A percentile compares a stretch with the other conserved stretches of the same genome.
Evolutionary conservation across 768 basidiomycete genomes (phyloP).

Genomic region (Antrodiella citrinella): DNA sequence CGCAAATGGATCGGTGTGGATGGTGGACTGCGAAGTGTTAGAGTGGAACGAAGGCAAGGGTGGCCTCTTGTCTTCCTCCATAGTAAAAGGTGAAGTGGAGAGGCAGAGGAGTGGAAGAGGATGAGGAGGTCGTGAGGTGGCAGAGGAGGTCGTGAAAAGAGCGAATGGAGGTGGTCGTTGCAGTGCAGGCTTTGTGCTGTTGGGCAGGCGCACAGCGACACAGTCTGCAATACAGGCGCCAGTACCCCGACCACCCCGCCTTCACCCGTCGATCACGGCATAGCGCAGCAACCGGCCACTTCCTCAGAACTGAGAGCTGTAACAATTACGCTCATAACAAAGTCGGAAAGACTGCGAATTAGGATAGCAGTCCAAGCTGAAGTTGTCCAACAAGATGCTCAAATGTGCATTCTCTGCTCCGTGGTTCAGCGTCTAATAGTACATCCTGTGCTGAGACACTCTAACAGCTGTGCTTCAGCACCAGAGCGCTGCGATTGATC

Average conservation of each 20-base stretch:
- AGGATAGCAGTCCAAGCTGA: no score
- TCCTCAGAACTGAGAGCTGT: background rate
- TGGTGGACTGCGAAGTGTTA: constrained; percentile 24
- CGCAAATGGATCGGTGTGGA: constrained; percentile 60
- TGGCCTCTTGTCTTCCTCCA: constrained; percentile 20
- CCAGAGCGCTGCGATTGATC: no score
- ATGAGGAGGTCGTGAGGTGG: background rate
- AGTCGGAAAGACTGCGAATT: no score
- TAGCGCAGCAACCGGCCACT: background rate
- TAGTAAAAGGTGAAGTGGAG: constrained; percentile 6
- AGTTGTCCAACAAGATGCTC: no score
- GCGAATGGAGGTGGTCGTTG: constrained; percentile 1
- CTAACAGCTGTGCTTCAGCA: no score
- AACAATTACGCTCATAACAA: background rate
- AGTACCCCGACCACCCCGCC: background rate
- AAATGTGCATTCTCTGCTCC: no score
- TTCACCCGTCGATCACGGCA: background rate
- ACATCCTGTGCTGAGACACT: no score
- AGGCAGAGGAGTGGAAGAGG: constrained; percentile 3
- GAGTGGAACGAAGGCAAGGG: constrained; percentile 18
- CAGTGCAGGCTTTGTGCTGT: constrained; percentile 6
- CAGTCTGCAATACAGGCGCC: background rate
- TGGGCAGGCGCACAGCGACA: constrained; percentile 8
- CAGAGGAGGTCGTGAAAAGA: background rate
- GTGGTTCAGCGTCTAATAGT: no score